Evolutionary conservation across 345 rosid genomes (phyloP).

Genomic region (Punica granatum): DNA sequence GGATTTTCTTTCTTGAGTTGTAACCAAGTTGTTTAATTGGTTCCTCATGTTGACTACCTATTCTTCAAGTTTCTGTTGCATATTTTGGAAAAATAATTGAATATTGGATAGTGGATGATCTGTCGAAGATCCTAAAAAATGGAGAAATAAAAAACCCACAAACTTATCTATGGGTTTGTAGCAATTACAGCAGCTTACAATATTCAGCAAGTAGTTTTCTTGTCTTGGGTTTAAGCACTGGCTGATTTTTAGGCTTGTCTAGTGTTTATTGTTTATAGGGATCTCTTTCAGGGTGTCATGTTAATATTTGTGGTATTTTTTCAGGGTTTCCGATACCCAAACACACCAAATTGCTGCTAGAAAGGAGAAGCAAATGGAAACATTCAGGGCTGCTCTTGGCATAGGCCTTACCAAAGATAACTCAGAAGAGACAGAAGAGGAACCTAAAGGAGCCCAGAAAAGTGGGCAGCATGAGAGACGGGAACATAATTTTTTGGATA

Average conservation of each 20-base stretch:
- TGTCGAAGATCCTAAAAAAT: too few species aligned
- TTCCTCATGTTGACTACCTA: background rate
- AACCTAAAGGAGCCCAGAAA: constrained; percentile 15
- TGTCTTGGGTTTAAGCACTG: background rate
- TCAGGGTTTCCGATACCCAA: constrained; percentile 71
- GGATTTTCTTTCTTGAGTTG: background rate
- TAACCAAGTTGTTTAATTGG: background rate
- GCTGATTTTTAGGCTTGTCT: background rate
- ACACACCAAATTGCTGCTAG: constrained; percentile 92
- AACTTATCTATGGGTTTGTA: background rate
- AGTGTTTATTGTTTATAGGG: too few species aligned
- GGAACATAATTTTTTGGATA: constrained; percentile 68
- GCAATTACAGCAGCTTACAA: background rate
- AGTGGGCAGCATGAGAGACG: constrained; percentile 38
- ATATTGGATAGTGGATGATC: too few species aligned
- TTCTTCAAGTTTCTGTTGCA: background rate
- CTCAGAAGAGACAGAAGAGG: constrained; percentile 28
- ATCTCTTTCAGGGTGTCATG: background rate
- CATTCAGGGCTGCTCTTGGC: constrained; percentile 76
- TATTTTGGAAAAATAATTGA: background rate
- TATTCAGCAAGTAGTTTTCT: background rate
- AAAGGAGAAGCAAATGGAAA: constrained; percentile 93
- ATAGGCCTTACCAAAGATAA: constrained; percentile 36
- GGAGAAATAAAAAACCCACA: too few species aligned
- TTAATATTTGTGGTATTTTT: constrained; percentile 1